Percentiles rank a stretch among this genome's conserved stretches.
These are phyloP conservation scores for Mycosphaerella sp. DNA, from an alignment of 2,329 filamentous ascomycete species.

Conservation along the genomic window DNA sequence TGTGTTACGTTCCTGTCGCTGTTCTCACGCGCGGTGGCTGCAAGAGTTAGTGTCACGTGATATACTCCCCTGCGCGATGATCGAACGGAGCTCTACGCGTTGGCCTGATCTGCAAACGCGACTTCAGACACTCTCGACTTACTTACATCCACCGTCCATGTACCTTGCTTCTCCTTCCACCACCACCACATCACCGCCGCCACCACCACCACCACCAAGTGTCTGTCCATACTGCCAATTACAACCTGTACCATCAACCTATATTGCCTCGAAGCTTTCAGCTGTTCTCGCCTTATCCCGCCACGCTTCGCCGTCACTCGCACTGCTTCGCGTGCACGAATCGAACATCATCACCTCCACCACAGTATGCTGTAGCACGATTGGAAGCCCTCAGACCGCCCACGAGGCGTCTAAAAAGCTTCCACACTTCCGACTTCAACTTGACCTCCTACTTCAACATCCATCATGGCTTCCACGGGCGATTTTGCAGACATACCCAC, in stretches of 20 bases:
- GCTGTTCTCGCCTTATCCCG: neutral
- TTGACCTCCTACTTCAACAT: constrained; percentile 22
- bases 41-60: neutral
- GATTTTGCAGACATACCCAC: constrained; percentile 34
- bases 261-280: neutral
- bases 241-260: neutral
- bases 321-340: neutral
- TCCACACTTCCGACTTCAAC: constrained; percentile 14
- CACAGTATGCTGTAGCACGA: constrained; percentile 30
- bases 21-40: neutral
- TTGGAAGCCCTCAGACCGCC: constrained; percentile 22
- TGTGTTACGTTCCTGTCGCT: neutral
- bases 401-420: constrained; percentile 19
- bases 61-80: neutral
- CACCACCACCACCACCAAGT: neutral
- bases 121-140: neutral
- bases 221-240: neutral
- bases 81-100: neutral
- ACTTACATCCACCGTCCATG: too few species aligned
- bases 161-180: neutral
- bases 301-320: neutral
- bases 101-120: neutral
- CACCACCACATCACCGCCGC: constrained; percentile 3
- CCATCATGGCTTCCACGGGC: constrained; percentile 23
- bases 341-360: neutral